Base-by-base conservation (phyloP, 2,329 filamentous ascomycete genomes). In the Nemania abortiva region DNA sequence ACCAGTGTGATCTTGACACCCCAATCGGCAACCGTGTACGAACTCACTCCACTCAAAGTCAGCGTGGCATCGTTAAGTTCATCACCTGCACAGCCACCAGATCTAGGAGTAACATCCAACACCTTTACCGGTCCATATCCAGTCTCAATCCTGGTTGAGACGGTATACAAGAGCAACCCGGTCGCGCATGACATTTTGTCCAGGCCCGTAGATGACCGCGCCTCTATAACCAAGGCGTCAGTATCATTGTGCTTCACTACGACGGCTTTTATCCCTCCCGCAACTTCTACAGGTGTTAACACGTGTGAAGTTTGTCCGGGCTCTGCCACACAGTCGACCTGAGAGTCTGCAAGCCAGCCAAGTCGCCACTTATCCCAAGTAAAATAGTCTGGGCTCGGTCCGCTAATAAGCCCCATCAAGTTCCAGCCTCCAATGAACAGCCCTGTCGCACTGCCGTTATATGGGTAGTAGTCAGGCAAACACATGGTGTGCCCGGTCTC, bases 291-390 rank as follows among this genome's bases (percentile, higher is more conserved):
- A 3, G 76, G 73, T 9, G 72, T 66, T 0, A 75, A 73, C 0
- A 59, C 74, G 55, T 81, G 79, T 10, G 73, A 72, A 3, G 65
- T 81, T 2, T 71, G 75, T 2, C 75, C 76, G 2, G 56, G 24
- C 0, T 61, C 59, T 1, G 70, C 56, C 20, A 81, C 66, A 56
- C 80, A 82, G n/a, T 78, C 78, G 20, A 82, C 24, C 34, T 78
- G 74, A 1, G 72, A 65, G 27, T 82, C 80, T 0, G 65, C 59
- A 5, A 82, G 65, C 81, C 81, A 82, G 20, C 80, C 80, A 27
- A 82, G 70, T 37, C 78, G 73, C 80, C 80, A 82, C 72, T 82
- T 81, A 63, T 81, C 75, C 80, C 80, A 82, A 2, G 78, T 78
- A 39, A 82, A 81, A 58, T 77, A 81, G 42, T 81, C 79, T 15